Percentiles rank a stretch among this genome's conserved stretches.
Evolutionary conservation across 495 filamentous ascomycete species (phyloP).

Genomic region (Eremomyces bilateralis): DNA sequence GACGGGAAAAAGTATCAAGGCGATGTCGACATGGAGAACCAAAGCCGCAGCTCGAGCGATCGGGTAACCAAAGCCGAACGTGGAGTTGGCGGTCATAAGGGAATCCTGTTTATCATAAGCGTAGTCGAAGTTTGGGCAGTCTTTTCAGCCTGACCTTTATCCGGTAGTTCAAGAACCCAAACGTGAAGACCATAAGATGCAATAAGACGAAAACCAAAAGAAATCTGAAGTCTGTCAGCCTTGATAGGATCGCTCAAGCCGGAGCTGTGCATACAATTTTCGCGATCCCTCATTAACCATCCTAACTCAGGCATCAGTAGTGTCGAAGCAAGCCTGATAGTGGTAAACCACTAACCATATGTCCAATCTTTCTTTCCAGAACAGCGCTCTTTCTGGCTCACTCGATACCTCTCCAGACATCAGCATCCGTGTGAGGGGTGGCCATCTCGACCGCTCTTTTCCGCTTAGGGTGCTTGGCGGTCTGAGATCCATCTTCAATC

Average conservation of each 20-base stretch:
- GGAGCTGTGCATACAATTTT: constrained; percentile 33
- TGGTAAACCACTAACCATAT: constrained; percentile 25
- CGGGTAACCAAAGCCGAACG: constrained; percentile 47
- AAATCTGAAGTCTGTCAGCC: constrained; percentile 27
- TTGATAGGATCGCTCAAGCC: not conserved
- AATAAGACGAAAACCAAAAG: constrained; percentile 45
- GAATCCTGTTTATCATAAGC: constrained; percentile 26
- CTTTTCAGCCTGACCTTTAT: constrained; percentile 25
- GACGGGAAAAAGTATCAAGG: constrained; percentile 53
- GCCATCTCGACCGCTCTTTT: constrained; percentile 16
- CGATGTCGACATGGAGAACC: constrained; percentile 53
- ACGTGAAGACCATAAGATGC: constrained; percentile 46
- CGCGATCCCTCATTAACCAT: constrained; percentile 64
- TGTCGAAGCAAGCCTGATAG: constrained; percentile 21
- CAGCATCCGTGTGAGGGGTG: constrained; percentile 17
- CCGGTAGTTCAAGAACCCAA: constrained; percentile 54
- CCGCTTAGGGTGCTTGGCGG: constrained; percentile 8
- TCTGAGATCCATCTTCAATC: not conserved
- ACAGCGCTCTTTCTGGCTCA: constrained; percentile 37
- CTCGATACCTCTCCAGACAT: constrained; percentile 36
- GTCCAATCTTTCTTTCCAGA: constrained; percentile 26
- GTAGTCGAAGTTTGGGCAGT: no score
- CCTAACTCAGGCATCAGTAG: constrained; percentile 29
- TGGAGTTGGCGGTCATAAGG: constrained; percentile 33
- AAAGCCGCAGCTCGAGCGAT: constrained; percentile 50